Evolutionary conservation across 768 basidiomycete genomes (phyloP).

Genomic region (Nidularia sp.): DNA sequence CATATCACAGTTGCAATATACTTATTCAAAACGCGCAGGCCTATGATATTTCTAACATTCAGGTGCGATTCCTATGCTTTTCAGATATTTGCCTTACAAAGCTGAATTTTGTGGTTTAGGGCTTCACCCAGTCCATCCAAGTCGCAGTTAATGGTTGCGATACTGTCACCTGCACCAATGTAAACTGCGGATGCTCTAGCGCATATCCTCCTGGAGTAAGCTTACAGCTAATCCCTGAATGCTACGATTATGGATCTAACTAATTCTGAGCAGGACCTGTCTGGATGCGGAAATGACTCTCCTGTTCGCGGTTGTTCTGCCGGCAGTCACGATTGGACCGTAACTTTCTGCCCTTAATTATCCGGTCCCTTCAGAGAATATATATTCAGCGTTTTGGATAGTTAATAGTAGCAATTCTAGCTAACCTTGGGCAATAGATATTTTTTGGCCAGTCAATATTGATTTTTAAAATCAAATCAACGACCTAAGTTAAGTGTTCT

Average conservation of each 20-base stretch:
- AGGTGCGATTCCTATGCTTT: constrained; percentile 14
- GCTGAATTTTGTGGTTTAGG: constrained; percentile 8
- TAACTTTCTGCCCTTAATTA: constrained; percentile 25
- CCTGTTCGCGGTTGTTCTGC: constrained; percentile 31
- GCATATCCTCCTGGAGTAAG: constrained; percentile 29
- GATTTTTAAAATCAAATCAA: no score
- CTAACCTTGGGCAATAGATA: no score
- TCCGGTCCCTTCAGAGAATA: no score
- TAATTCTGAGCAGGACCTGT: constrained; percentile 19
- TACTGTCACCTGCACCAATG: constrained; percentile 33
- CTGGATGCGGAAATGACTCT: constrained; percentile 31
- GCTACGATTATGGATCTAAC: no score
- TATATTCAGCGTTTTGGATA: no score
- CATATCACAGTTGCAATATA: background rate
- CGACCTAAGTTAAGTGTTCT: no score
- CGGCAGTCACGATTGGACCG: constrained; percentile 26
- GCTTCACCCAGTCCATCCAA: constrained; percentile 32
- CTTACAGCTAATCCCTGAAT: constrained; percentile 1
- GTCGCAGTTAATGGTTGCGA: constrained; percentile 31
- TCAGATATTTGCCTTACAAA: constrained; percentile 8
- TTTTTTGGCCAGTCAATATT: no score
- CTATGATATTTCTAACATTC: constrained; percentile 32
- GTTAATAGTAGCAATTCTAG: no score
- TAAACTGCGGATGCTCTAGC: constrained; percentile 27
- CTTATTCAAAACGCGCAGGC: constrained; percentile 14